Evolutionary conservation across 129 eudicot genomes (phyloP).

Genomic region (Kitagawia praeruptora): DNA sequence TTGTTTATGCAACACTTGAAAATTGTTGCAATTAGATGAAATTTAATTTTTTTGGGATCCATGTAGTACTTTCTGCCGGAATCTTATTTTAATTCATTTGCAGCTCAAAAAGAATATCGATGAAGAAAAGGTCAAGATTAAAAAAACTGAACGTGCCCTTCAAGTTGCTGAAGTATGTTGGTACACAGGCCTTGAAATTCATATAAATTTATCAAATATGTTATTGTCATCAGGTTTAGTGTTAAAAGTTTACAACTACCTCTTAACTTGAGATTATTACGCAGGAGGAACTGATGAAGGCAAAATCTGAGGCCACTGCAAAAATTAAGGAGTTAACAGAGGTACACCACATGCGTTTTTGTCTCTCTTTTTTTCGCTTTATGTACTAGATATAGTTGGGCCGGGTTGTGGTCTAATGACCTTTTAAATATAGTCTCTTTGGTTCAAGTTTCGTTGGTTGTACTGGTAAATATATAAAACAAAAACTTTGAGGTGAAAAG

Average conservation of each 20-base stretch:
- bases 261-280: slow-evolving; percentile 13
- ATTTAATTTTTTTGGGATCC: not conserved
- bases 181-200: slow-evolving; percentile 6
- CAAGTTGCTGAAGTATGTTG: slow-evolving; percentile 71
- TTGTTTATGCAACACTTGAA: not conserved
- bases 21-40: not conserved
- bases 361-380: not conserved
- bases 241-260: not conserved
- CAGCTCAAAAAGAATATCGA: slow-evolving; percentile 55
- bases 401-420: not conserved
- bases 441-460: not conserved
- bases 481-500: not conserved
- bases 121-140: slow-evolving; percentile 52
- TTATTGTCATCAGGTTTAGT: not conserved
- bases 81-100: not conserved
- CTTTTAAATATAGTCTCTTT: not conserved
- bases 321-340: slow-evolving; percentile 45
- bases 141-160: slow-evolving; percentile 68
- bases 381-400: not conserved
- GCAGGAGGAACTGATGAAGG: slow-evolving; percentile 73
- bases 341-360: slow-evolving; percentile 28
- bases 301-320: slow-evolving; percentile 58
- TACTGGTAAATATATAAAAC: not conserved
- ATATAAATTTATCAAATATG: not conserved
- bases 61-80: not conserved